Percentiles rank a stretch among this genome's conserved stretches.
These are phyloP conservation scores for Clitopilus hobsonii DNA, from an alignment of 768 basidiomycete species.

Conservation along the genomic window DNA sequence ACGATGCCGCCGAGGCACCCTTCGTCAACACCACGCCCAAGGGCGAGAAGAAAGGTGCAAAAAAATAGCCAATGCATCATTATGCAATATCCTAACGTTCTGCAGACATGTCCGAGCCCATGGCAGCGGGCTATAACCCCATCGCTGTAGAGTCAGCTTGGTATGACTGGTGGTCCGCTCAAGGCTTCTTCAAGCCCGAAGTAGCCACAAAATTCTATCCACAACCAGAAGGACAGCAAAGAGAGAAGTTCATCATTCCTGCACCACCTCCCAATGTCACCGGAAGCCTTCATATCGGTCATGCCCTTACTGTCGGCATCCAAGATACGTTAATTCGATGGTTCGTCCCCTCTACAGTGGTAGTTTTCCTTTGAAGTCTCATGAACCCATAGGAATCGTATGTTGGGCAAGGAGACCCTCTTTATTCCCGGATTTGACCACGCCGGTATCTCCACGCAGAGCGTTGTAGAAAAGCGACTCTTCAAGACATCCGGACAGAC, in stretches of 20 bases:
- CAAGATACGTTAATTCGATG: conserved; percentile 90
- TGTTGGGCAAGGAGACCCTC: conserved; percentile 87
- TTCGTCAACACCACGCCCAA: conserved; percentile 87
- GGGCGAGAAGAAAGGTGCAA: conserved; percentile 90
- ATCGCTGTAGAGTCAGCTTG: conserved; percentile 91
- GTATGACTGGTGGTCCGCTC: conserved; percentile 96
- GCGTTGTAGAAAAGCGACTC: conserved; percentile 91
- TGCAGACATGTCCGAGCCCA: conserved; percentile 78
- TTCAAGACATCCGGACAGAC: conserved; percentile 80
- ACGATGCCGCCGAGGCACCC: conserved; percentile 59
- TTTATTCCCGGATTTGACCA: conserved; percentile 97
- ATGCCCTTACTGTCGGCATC: conserved; percentile 87
- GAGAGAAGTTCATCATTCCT: conserved; percentile 80
- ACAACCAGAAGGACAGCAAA: conserved; percentile 54
- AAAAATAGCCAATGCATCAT: neutral
- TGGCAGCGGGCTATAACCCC: conserved; percentile 94
- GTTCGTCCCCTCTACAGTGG: conserved; percentile 31
- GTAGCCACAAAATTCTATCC: conserved; percentile 33
- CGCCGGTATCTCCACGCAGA: conserved; percentile 97
- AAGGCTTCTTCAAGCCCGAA: conserved; percentile 85
- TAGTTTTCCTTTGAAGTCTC: neutral
- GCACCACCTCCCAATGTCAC: conserved; percentile 97
- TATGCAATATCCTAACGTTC: neutral
- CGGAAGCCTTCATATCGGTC: conserved; percentile 92
- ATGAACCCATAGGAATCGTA: conserved; percentile 72